phyloP scores from a whole-genome alignment of 2,329 filamentous ascomycete genomes.

The Phaeomoniella chlamydospora region DNA sequence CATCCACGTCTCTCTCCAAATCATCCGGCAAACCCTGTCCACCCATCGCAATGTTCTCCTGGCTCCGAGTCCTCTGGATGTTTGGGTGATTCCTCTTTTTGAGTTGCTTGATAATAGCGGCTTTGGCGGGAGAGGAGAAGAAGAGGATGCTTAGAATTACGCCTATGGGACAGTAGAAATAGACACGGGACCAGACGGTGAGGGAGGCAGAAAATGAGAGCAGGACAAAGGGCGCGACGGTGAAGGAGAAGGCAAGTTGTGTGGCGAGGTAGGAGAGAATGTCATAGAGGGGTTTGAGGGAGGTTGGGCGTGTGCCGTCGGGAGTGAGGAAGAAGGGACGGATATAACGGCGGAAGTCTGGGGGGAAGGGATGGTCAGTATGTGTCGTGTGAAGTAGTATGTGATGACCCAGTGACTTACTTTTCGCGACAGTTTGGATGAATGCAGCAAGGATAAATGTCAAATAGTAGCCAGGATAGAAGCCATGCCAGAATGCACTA shows the following conservation, averaged over 20 bases:
- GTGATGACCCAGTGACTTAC: slow-evolving; percentile 38
- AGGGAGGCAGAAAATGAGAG: slow-evolving; percentile 59
- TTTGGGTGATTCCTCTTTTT: slow-evolving; percentile 37
- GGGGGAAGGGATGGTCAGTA: slow-evolving; percentile 7
- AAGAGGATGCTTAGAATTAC: slow-evolving; percentile 52
- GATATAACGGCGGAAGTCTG: slow-evolving; percentile 77
- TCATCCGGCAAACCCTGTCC: slow-evolving; percentile 69
- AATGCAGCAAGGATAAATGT: slow-evolving; percentile 81
- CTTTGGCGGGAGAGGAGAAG: slow-evolving; percentile 68
- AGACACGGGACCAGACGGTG: slow-evolving; percentile 67
- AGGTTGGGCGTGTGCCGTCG: slow-evolving; percentile 51
- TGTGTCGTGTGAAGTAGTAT: slow-evolving; percentile 8
- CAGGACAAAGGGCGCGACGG: slow-evolving; percentile 71
- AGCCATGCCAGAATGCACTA: slow-evolving; percentile 95
- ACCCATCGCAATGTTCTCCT: slow-evolving; percentile 47
- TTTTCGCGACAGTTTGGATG: slow-evolving; percentile 85
- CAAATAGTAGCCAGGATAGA: slow-evolving; percentile 93
- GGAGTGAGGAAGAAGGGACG: slow-evolving; percentile 86
- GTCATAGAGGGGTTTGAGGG: slow-evolving; percentile 78
- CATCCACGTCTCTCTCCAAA: slow-evolving; percentile 58
- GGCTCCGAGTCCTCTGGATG: slow-evolving; percentile 33
- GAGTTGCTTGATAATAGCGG: slow-evolving; percentile 38
- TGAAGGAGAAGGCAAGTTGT: slow-evolving; percentile 72
- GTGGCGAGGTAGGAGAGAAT: slow-evolving; percentile 59
- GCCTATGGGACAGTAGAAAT: slow-evolving; percentile 70